These are phyloP conservation scores for Gossypium australe DNA, from an alignment of 345 rosid species.

Conservation along the genomic window DNA sequence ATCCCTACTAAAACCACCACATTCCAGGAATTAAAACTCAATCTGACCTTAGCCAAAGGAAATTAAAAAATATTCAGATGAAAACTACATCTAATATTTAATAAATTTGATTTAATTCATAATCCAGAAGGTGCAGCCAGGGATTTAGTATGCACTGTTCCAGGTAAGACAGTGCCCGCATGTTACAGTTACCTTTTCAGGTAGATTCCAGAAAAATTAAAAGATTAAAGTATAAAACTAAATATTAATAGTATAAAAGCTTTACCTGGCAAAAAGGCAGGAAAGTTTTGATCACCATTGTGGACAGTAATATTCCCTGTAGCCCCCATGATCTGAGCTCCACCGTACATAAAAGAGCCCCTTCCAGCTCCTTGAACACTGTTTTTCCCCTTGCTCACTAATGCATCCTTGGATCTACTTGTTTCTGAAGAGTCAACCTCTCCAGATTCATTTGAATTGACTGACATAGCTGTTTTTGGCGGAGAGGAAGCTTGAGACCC, in stretches of 20 bases:
- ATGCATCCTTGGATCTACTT: slow-evolving; percentile 42
- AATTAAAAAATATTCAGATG: not conserved
- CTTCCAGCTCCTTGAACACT: slow-evolving; percentile 57
- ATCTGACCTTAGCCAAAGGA: not conserved
- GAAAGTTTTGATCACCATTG: slow-evolving; percentile 74
- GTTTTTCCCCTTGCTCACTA: slow-evolving; percentile 67
- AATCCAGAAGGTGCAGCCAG: not conserved
- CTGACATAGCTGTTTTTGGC: slow-evolving; percentile 36
- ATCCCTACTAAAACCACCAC: not conserved
- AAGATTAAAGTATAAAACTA: not conserved
- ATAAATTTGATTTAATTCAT: not conserved
- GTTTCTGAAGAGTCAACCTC: slow-evolving; percentile 60
- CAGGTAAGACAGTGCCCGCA: not conserved
- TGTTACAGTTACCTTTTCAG: not conserved
- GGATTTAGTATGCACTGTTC: not conserved
- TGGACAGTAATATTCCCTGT: slow-evolving; percentile 54
- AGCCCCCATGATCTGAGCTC: slow-evolving; percentile 65
- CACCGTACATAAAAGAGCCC: slow-evolving; percentile 62
- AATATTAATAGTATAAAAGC: not conserved
- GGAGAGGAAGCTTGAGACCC: slow-evolving; percentile 67
- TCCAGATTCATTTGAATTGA: slow-evolving; percentile 44
- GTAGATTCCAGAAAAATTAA: not conserved
- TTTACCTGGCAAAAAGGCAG: slow-evolving; percentile 80
- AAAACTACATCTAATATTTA: not conserved
- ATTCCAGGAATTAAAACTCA: not conserved